Evolutionary conservation across 2,329 filamentous ascomycete genomes (phyloP).

Genomic region (Calonectria montana): DNA sequence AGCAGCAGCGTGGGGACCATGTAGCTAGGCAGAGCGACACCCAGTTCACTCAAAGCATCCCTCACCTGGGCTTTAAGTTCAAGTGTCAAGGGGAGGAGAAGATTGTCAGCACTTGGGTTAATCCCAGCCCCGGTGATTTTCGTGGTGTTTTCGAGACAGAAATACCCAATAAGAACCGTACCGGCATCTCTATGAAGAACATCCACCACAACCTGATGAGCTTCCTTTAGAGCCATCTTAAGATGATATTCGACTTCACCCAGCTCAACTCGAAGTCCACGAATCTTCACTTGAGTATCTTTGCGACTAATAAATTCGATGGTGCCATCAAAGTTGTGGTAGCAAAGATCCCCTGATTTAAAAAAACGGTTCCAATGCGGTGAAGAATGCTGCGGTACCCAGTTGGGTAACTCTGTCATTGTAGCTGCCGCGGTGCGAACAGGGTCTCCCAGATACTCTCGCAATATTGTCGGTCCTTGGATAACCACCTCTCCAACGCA

Average conservation of each 20-base stretch:
- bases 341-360: background rate
- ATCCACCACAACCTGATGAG: background rate
- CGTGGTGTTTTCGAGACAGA: background rate
- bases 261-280: background rate
- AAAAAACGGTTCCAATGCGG: background rate
- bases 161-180: background rate
- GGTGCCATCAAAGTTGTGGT: background rate
- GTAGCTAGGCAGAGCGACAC: constrained; percentile 21
- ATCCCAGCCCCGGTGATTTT: background rate
- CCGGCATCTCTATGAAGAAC: background rate
- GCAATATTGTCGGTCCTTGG: constrained; percentile 8
- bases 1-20: constrained; percentile 33
- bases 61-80: background rate
- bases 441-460: background rate
- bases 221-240: background rate
- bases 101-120: background rate
- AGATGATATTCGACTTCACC: background rate
- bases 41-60: background rate
- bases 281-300: background rate
- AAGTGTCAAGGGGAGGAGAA: background rate
- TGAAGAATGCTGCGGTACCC: background rate
- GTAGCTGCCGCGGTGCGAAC: background rate
- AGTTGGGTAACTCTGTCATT: background rate
- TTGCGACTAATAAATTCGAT: background rate
- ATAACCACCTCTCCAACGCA: constrained; percentile 42